A percentile compares a stretch with the other conserved stretches of the same genome.
phyloP scores from a whole-genome alignment of 2,329 filamentous ascomycete species.

The Aspergillus candidus region DNA sequence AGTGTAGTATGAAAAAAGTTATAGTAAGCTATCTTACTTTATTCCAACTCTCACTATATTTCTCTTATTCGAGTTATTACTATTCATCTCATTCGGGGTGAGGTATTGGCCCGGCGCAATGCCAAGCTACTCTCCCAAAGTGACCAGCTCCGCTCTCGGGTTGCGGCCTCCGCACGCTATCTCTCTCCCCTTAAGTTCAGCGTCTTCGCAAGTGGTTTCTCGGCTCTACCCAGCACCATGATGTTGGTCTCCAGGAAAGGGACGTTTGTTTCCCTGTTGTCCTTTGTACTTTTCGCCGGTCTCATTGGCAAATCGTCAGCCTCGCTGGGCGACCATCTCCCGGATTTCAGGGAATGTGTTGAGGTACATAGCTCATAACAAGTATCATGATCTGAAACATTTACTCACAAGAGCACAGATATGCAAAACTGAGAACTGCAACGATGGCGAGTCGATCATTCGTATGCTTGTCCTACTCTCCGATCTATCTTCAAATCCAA shows the following conservation, averaged over 20 bases:
- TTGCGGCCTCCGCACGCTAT: too few species aligned
- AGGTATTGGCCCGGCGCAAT: neutral
- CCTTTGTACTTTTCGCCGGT: slow-evolving; percentile 27
- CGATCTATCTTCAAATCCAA: slow-evolving; percentile 1
- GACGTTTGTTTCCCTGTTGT: slow-evolving; percentile 21
- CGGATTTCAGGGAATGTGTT: slow-evolving; percentile 82
- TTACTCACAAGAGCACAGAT: slow-evolving; percentile 49
- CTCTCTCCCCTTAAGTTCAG: slow-evolving; percentile 11
- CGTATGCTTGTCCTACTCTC: slow-evolving; percentile 50
- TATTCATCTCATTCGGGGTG: slow-evolving; percentile 20
- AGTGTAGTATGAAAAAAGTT: too few species aligned
- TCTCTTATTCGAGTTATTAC: too few species aligned
- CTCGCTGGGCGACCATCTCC: slow-evolving; percentile 75
- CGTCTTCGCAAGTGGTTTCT: slow-evolving; percentile 4
- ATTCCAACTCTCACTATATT: too few species aligned
- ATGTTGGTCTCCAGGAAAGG: slow-evolving; percentile 15
- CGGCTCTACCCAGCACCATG: slow-evolving; percentile 23
- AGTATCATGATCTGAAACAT: slow-evolving; percentile 4
- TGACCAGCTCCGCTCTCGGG: too few species aligned
- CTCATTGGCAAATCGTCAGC: slow-evolving; percentile 48
- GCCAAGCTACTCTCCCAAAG: too few species aligned
- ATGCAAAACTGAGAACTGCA: slow-evolving; percentile 76
- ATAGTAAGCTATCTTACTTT: too few species aligned
- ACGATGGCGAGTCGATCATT: slow-evolving; percentile 58
- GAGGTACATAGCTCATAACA: slow-evolving; percentile 51